A percentile compares a stretch with the other conserved stretches of the same genome.
These are phyloP conservation scores for Colletotrichum sp. DNA, from an alignment of 2,329 filamentous ascomycete species.

Conservation along the genomic window DNA sequence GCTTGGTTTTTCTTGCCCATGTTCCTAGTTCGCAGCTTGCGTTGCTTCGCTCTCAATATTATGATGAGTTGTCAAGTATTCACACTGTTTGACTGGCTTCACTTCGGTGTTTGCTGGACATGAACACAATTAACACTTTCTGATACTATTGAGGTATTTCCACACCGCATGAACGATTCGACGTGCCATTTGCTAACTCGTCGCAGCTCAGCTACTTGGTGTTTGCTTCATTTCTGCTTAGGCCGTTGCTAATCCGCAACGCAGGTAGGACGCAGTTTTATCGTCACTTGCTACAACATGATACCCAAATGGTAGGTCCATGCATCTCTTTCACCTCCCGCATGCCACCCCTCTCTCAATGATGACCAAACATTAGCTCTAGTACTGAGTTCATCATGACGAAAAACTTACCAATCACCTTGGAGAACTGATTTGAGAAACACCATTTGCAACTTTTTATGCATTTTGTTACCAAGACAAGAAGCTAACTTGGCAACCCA, in stretches of 20 bases:
- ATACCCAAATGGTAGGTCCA: neutral
- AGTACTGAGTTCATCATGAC: constrained; percentile 59
- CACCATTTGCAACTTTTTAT: constrained; percentile 16
- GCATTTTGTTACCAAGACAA: neutral
- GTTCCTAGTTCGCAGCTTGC: neutral
- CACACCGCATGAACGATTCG: neutral
- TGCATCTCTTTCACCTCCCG: neutral
- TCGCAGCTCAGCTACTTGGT: neutral
- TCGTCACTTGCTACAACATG: neutral
- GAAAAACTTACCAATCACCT: constrained; percentile 60
- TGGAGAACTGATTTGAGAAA: constrained; percentile 63
- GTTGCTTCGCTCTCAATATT: constrained; percentile 19
- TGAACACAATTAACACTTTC: constrained; percentile 60
- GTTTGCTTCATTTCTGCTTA: neutral
- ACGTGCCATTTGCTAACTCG: neutral
- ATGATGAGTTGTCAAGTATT: constrained; percentile 61
- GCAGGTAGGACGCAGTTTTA: constrained; percentile 17
- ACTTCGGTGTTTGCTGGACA: constrained; percentile 44
- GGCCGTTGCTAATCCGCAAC: constrained; percentile 2
- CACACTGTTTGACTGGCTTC: constrained; percentile 62
- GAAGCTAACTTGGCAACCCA: neutral
- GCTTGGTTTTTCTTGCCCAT: neutral
- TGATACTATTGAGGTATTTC: constrained; percentile 53
- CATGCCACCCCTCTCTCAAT: constrained; percentile 39
- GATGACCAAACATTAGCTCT: constrained; percentile 53